phyloP scores from a whole-genome alignment of 176 grass and related monocot genomes.

The Oryza brachyantha region DNA sequence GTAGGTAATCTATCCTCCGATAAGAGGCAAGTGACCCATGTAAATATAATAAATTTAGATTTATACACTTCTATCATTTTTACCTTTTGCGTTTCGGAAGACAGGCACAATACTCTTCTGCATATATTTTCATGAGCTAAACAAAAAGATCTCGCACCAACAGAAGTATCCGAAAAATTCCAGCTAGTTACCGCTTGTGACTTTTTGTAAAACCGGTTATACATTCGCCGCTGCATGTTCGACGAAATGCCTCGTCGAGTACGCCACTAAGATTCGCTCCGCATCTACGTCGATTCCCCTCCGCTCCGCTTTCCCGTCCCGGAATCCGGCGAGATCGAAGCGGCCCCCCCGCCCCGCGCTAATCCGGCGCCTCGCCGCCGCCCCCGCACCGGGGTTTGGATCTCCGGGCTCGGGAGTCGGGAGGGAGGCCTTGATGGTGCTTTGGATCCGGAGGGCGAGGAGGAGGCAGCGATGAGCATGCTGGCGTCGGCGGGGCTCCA shows the following conservation, averaged over 20 bases:
- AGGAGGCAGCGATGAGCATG: conserved; percentile 51
- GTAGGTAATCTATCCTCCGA: too few relatives aligned
- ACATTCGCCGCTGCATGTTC: conserved; percentile 20
- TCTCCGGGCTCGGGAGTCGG: conserved; percentile 16
- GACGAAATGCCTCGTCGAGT: conserved; percentile 45
- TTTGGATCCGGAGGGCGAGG: conserved; percentile 22
- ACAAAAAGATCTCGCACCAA: too few relatives aligned
- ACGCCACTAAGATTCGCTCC: conserved; percentile 38
- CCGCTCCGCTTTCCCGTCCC: background rate
- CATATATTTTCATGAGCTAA: too few relatives aligned
- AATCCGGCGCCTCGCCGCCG: conserved; percentile 3
- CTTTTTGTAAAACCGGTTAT: too few relatives aligned
- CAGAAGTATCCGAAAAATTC: too few relatives aligned
- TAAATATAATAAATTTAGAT: too few relatives aligned
- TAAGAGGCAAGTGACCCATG: too few relatives aligned
- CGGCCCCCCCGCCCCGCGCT: background rate
- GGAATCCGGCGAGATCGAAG: conserved; percentile 31
- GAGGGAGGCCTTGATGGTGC: conserved; percentile 37
- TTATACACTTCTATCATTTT: too few relatives aligned
- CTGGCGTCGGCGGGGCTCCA: conserved; percentile 50
- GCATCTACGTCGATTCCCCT: conserved; percentile 30
- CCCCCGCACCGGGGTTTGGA: conserved; percentile 10
- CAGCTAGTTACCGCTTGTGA: too few relatives aligned
- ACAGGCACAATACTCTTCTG: too few relatives aligned
- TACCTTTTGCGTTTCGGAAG: too few relatives aligned